phyloP scores from a whole-genome alignment of 2,329 filamentous ascomycete genomes.

The Trichophyton verrucosum region DNA sequence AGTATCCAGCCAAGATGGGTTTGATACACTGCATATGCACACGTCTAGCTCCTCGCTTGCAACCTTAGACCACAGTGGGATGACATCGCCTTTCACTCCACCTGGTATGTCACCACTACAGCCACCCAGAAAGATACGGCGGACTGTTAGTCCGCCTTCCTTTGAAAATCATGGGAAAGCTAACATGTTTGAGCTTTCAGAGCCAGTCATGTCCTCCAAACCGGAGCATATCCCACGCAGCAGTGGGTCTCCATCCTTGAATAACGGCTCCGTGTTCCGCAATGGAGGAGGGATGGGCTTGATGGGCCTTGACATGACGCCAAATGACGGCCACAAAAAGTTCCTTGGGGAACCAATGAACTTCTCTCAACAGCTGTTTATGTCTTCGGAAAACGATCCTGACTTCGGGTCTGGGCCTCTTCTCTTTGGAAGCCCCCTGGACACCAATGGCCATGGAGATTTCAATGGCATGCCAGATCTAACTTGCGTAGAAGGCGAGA shows the following conservation, averaged over 20 bases:
- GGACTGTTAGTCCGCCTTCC: conserved; percentile 4
- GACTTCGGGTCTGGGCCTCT: conserved; percentile 6
- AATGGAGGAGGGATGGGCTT: background rate
- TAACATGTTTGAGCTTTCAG: conserved; percentile 4
- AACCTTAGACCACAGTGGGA: conserved; percentile 1
- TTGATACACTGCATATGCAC: conserved; percentile 4
- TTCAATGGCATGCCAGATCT: conserved; percentile 4
- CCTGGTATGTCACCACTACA: conserved; percentile 5
- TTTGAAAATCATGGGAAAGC: background rate
- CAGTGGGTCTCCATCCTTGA: background rate
- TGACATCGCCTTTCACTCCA: conserved; percentile 5
- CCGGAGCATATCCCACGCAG: background rate
- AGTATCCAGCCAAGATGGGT: conserved; percentile 4
- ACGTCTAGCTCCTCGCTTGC: background rate
- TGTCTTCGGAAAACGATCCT: conserved; percentile 3
- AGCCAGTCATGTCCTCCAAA: conserved; percentile 4
- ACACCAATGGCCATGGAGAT: conserved; percentile 1
- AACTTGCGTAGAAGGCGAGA: conserved; percentile 1
- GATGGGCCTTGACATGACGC: background rate
- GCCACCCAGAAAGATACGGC: conserved; percentile 6
- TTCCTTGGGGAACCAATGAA: conserved; percentile 1
- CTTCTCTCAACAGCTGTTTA: conserved; percentile 6
- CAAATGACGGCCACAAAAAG: background rate
- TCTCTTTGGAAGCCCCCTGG: conserved; percentile 4
- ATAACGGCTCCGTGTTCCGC: background rate